Evolutionary conservation across 129 eudicot genomes (phyloP).

Genomic region (Ambrosia artemisiifolia): DNA sequence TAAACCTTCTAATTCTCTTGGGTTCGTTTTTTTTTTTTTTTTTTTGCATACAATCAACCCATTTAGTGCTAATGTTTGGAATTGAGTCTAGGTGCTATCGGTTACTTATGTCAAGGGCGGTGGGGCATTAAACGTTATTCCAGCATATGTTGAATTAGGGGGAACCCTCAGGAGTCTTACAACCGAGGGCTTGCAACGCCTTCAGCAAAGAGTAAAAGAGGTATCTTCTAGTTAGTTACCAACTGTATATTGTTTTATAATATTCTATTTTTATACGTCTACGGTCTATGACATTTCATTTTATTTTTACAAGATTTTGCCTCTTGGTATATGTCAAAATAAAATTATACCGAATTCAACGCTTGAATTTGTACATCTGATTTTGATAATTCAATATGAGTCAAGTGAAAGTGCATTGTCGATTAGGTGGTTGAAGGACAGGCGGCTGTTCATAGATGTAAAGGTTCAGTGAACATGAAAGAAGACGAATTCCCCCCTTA

Average conservation of each 20-base stretch:
- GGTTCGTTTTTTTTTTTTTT: not conserved
- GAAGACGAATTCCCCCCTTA: constrained; percentile 45
- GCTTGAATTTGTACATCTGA: too few species aligned
- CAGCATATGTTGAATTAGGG: constrained; percentile 62
- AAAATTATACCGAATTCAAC: not conserved
- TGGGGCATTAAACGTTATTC: constrained; percentile 52
- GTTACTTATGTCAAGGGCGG: constrained; percentile 81
- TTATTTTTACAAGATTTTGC: too few species aligned
- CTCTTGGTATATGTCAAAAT: too few species aligned
- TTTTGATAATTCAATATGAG: too few species aligned
- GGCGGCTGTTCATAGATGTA: constrained; percentile 68
- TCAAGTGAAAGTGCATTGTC: not conserved
- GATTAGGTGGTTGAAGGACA: constrained; percentile 77
- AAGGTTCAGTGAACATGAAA: constrained; percentile 50
- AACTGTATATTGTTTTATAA: not conserved
- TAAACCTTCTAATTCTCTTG: too few species aligned
- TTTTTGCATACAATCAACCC: not conserved
- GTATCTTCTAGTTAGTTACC: constrained; percentile 27
- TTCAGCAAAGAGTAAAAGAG: constrained; percentile 78
- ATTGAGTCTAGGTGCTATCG: constrained; percentile 64
- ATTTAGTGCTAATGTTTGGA: constrained; percentile 21
- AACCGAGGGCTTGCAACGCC: constrained; percentile 65
- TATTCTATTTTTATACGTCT: not conserved
- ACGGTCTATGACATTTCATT: too few species aligned
- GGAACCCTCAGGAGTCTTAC: constrained; percentile 88